These are phyloP conservation scores for Raphanus sativus DNA, from an alignment of 345 rosid species.

Conservation along the genomic window DNA sequence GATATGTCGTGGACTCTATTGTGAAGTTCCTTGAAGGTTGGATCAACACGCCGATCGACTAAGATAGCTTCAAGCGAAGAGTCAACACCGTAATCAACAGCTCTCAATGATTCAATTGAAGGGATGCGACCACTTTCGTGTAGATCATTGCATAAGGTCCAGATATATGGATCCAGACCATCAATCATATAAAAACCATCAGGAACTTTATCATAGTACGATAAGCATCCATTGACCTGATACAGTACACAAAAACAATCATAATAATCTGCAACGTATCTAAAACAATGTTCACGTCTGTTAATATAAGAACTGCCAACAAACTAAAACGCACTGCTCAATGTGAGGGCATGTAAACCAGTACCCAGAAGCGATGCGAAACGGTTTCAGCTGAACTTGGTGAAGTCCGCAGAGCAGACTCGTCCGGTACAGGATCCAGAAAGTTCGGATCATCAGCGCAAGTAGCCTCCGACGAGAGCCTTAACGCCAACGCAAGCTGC, in stretches of 20 bases:
- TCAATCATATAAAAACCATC: slow-evolving; percentile 90
- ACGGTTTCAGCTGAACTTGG: slow-evolving; percentile 66
- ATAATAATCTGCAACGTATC: slow-evolving; percentile 14
- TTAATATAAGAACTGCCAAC: slow-evolving; percentile 10
- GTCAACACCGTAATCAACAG: slow-evolving; percentile 62
- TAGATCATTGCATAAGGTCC: slow-evolving; percentile 86
- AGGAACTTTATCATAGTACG: slow-evolving; percentile 88
- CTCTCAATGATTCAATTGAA: slow-evolving; percentile 75
- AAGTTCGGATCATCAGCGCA: slow-evolving; percentile 94
- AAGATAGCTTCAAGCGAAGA: slow-evolving; percentile 78
- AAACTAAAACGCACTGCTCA: slow-evolving; percentile 5
- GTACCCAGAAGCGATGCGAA: slow-evolving; percentile 96
- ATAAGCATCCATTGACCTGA: slow-evolving; percentile 94
- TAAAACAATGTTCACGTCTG: slow-evolving; percentile 15
- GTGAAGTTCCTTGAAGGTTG: slow-evolving; percentile 78
- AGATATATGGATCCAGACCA: slow-evolving; percentile 90
- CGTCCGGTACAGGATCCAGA: slow-evolving; percentile 86
- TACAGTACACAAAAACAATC: slow-evolving; percentile 34
- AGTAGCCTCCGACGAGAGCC: slow-evolving; percentile 89
- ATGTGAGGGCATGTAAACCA: slow-evolving; percentile 19
- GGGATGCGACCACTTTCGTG: slow-evolving; percentile 91
- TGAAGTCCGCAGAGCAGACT: slow-evolving; percentile 54
- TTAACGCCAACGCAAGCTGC: slow-evolving; percentile 91
- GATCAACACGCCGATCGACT: slow-evolving; percentile 76
- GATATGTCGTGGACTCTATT: slow-evolving; percentile 74